phyloP scores from a whole-genome alignment of 192 early-diverging fungal species.

The Linnemannia elongata region DNA sequence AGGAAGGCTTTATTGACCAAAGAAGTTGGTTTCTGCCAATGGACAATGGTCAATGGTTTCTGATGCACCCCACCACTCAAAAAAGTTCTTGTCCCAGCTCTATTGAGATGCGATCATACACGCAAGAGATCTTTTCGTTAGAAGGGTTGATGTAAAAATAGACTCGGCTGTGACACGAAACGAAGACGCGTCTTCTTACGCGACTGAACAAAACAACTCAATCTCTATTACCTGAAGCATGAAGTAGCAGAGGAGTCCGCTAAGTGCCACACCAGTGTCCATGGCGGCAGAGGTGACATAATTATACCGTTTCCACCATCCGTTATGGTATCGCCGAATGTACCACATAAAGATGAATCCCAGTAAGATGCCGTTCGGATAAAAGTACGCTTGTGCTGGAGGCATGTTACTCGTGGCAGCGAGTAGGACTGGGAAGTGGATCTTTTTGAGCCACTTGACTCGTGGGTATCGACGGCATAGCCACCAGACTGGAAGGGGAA shows the following conservation, averaged over 20 bases:
- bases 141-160: neutral
- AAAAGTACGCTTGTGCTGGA: constrained; percentile 54
- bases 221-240: constrained; percentile 42
- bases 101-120: neutral
- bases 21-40: constrained; percentile 41
- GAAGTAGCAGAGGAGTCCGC: constrained; percentile 60
- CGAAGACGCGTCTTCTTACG: neutral
- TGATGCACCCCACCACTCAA: constrained; percentile 31
- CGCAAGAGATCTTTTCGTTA: neutral
- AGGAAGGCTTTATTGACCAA: constrained; percentile 5
- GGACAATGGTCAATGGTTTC: constrained; percentile 46
- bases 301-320: constrained; percentile 67
- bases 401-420: constrained; percentile 54
- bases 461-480: constrained; percentile 65
- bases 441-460: constrained; percentile 37
- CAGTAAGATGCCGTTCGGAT: constrained; percentile 62
- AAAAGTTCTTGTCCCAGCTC: constrained; percentile 36
- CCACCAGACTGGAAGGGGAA: constrained; percentile 66
- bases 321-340: constrained; percentile 44
- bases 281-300: constrained; percentile 70
- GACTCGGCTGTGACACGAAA: neutral
- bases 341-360: constrained; percentile 61
- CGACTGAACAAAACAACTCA: neutral
- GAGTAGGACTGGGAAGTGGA: constrained; percentile 68
- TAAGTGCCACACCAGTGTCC: constrained; percentile 68